These are phyloP conservation scores for Kwoniella heveanensis DNA, from an alignment of 768 basidiomycete genomes.

Conservation along the genomic window DNA sequence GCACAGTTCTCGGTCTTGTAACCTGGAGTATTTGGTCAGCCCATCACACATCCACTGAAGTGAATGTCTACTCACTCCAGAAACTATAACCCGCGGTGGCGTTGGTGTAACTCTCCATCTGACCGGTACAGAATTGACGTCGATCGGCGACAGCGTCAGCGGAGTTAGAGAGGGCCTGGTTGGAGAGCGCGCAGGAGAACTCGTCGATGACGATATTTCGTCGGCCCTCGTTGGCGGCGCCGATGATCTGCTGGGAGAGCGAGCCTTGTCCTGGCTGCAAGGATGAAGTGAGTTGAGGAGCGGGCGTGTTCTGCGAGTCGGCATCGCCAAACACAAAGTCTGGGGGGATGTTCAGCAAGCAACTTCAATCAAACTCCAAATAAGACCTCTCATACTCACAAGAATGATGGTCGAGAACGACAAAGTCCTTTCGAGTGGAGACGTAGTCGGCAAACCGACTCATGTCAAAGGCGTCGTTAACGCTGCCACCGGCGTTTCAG, in stretches of 20 bases:
- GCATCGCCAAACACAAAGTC: constrained; percentile 39
- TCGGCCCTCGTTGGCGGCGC: constrained; percentile 45
- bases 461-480: constrained; percentile 51
- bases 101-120: constrained; percentile 65
- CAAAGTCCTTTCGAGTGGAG: constrained; percentile 56
- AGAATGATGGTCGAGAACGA: constrained; percentile 50
- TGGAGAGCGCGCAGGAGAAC: constrained; percentile 62
- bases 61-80: constrained; percentile 62
- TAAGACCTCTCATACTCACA: constrained; percentile 10
- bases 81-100: constrained; percentile 68
- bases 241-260: constrained; percentile 31
- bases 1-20: constrained; percentile 68
- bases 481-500: constrained; percentile 9
- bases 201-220: constrained; percentile 47
- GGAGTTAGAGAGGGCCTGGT: constrained; percentile 62
- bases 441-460: constrained; percentile 42
- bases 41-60: not conserved
- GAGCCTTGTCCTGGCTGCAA: constrained; percentile 32
- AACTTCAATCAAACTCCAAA: too few species aligned
- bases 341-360: not conserved
- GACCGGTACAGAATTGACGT: constrained; percentile 63
- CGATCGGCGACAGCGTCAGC: constrained; percentile 59
- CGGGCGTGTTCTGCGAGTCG: constrained; percentile 21
- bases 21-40: constrained; percentile 54
- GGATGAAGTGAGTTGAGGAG: constrained; percentile 54